phyloP scores from a whole-genome alignment of 345 rosid genomes.

The Rhodamnia rubescens region DNA sequence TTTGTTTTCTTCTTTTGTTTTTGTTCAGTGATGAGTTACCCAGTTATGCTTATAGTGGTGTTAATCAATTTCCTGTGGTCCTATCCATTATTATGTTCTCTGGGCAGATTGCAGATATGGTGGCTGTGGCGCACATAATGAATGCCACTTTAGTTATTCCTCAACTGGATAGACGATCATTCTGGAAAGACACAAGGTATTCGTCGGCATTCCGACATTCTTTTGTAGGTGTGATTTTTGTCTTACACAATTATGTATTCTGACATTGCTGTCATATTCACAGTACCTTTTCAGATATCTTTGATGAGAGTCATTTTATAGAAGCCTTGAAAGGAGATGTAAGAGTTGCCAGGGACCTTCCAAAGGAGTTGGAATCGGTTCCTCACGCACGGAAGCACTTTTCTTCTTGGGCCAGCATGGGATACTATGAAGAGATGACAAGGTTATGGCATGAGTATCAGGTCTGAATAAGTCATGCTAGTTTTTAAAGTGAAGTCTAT shows the following conservation, averaged over 20 bases:
- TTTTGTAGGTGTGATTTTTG: not conserved
- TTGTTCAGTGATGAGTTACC: not conserved
- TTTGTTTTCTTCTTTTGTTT: not conserved
- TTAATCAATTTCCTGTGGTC: not conserved
- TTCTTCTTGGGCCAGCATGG: conserved; percentile 65
- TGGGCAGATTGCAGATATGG: conserved; percentile 78
- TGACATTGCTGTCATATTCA: not conserved
- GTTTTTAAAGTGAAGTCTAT: not conserved
- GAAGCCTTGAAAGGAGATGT: conserved; percentile 49
- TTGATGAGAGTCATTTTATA: conserved; percentile 69
- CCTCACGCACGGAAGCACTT: conserved; percentile 92
- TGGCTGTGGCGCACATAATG: conserved; percentile 81
- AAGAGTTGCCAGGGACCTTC: conserved; percentile 61
- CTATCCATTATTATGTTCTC: not conserved
- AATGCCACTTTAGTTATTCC: conserved; percentile 93
- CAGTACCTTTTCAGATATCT: conserved; percentile 79
- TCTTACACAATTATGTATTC: not conserved
- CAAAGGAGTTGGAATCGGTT: conserved; percentile 50
- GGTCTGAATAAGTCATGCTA: conserved; percentile 16
- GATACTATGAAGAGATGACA: conserved; percentile 80
- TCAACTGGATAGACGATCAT: conserved; percentile 74
- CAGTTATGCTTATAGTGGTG: not conserved
- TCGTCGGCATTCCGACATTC: not conserved
- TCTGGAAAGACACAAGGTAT: conserved; percentile 93
- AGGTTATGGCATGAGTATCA: conserved; percentile 57